Conservation (phyloP, 352 stramenopile species). For the Phytophthora tubulina region DNA sequence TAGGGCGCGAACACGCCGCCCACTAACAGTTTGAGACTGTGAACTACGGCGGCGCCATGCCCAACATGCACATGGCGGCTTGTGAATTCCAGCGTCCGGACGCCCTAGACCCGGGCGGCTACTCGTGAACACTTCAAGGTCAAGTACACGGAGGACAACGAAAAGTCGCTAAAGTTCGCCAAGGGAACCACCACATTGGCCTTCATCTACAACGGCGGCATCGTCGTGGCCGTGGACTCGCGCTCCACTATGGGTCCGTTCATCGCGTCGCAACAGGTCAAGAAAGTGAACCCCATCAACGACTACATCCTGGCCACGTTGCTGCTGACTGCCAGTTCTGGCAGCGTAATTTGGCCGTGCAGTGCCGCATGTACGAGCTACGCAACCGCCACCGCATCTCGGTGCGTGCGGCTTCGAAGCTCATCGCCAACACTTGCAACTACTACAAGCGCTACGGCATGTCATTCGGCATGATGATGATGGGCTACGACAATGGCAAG, state of each 20-base stretch:
- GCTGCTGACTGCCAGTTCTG: conserved; percentile 99
- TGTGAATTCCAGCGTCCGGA: conserved; percentile 33
- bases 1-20: conserved; percentile 88
- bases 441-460: conserved; percentile 94
- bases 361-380: conserved; percentile 98
- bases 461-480: conserved; percentile 99
- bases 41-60: conserved; percentile 83
- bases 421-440: conserved; percentile 99
- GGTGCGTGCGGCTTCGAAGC: conserved; percentile 98
- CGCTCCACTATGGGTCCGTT: conserved; percentile 99
- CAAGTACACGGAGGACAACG: conserved; percentile 96
- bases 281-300: conserved; percentile 99
- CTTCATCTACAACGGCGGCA: conserved; percentile 99
- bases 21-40: conserved; percentile 52
- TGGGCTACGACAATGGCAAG: conserved; percentile 98
- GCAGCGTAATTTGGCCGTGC: conserved; percentile 98
- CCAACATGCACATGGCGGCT: conserved; percentile 65
- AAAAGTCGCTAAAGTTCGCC: conserved; percentile 97
- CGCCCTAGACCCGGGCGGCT: conserved; percentile 92
- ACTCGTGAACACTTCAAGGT: conserved; percentile 98
- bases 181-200: conserved; percentile 99
- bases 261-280: conserved; percentile 98
- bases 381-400: conserved; percentile 99
- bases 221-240: conserved; percentile 99
- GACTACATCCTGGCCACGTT: conserved; percentile 99